These are phyloP conservation scores for Botrytis byssoidea DNA, from an alignment of 2,329 filamentous ascomycete species.

Conservation along the genomic window DNA sequence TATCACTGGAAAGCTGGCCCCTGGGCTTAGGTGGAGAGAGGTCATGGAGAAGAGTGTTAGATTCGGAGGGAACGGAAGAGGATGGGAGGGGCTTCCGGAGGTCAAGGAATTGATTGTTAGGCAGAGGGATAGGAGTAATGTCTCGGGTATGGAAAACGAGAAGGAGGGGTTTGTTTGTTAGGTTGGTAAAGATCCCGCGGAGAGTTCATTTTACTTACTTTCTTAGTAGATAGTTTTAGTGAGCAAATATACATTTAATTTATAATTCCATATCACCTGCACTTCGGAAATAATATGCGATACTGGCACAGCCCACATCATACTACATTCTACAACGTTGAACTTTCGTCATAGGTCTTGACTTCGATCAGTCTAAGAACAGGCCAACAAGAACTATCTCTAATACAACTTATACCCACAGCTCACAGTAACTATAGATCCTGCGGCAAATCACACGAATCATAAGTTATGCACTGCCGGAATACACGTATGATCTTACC, in stretches of 20 bases:
- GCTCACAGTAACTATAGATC: background rate
- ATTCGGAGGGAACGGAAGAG: slow-evolving; percentile 37
- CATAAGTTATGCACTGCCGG: background rate
- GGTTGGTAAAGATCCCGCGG: background rate
- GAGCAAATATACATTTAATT: background rate
- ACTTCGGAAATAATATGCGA: background rate
- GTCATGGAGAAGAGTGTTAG: slow-evolving; percentile 38
- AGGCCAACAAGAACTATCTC: background rate
- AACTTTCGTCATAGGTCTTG: background rate
- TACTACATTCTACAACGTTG: background rate
- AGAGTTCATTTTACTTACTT: background rate
- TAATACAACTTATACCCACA: background rate
- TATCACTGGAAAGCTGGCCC: slow-evolving; percentile 38
- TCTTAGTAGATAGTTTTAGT: background rate
- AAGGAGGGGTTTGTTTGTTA: background rate
- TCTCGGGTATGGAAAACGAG: background rate
- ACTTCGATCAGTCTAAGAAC: background rate
- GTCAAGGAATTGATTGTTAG: slow-evolving; percentile 38
- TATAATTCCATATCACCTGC: background rate
- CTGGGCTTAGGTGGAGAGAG: slow-evolving; percentile 38
- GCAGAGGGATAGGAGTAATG: slow-evolving; percentile 23
- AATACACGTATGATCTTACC: background rate
- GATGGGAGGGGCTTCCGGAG: slow-evolving; percentile 39
- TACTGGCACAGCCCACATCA: background rate
- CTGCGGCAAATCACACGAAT: background rate